Base-by-base conservation (phyloP, 805 yeast species). In the Saturnispora silvae region DNA sequence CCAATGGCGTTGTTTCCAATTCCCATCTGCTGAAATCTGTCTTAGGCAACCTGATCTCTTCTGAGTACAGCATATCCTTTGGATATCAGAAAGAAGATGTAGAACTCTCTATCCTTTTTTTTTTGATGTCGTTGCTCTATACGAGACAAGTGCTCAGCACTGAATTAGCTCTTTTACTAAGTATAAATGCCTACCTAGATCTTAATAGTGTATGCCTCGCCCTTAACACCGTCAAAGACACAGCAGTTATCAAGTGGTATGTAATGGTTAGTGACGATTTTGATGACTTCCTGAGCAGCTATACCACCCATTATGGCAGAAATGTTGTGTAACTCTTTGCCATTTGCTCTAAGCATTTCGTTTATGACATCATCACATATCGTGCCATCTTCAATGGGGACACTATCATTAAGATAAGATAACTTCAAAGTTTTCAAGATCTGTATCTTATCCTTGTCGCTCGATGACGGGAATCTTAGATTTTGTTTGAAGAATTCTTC, bases 21-120 rank as follows among this genome's bases (percentile, higher is more conserved):
- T 94, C 65, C 98, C 98, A 89, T 11, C 72, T 64, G 1, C 55
- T 45, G 2, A 70, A 68, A 44, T 92, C 95, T 0, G 96, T 81
- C 28, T 60, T 65, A 1, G 76, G 76, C 6, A 83, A 52, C 0
- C 81, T 82, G 10, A 82, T 53, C 17, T 57, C 47, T n/a, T 89
- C 96, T 0, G 95, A 81, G 50, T 79, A 80, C 32, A 40, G 51
- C 59, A 52, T 51, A n/a, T n/a, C n/a, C n/a, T n/a, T n/a, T n/a
- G 10, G 17, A 28, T 31, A 9, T 20, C 15, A n/a, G 9, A 31
- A 18, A 19, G 15, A 20, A 15, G 28, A 24, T 17, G 30, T 20
- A 11, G n/a, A n/a, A n/a, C n/a, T n/a, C n/a, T n/a, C n/a, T n/a
- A n/a, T n/a, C n/a, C n/a, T n/a, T n/a, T n/a, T n/a, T n/a, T n/a